phyloP scores from a whole-genome alignment of 2,329 filamentous ascomycete genomes.

The Amylocarpus encephaloides region DNA sequence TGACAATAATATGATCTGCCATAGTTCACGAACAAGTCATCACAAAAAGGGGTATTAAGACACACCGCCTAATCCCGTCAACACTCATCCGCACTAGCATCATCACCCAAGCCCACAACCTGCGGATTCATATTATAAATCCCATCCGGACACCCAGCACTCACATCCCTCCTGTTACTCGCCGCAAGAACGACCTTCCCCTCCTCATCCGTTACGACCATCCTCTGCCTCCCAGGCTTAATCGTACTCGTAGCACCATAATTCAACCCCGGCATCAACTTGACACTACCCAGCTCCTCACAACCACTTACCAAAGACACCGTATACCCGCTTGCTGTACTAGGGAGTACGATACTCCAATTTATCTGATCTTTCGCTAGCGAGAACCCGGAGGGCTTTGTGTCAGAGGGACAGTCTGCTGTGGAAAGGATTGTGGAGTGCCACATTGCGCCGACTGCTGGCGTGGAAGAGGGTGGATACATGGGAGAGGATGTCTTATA shows the following conservation, averaged over 20 bases:
- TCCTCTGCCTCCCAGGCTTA: background rate
- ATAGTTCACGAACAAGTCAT: no score
- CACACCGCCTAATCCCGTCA: no score
- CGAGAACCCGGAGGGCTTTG: background rate
- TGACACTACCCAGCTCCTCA: background rate
- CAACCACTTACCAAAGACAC: background rate
- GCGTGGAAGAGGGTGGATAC: constrained; percentile 2
- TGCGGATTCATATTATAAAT: background rate
- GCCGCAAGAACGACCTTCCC: background rate
- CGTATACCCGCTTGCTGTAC: background rate
- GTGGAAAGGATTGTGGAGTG: constrained; percentile 16
- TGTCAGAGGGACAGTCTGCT: background rate
- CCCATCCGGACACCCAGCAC: background rate
- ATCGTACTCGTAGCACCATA: constrained; percentile 1
- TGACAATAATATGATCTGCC: no score
- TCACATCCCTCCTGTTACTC: background rate
- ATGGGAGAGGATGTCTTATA: constrained; percentile 26
- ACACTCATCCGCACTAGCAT: no score
- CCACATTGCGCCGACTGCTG: constrained; percentile 32
- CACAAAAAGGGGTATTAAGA: no score
- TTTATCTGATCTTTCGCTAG: background rate
- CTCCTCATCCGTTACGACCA: background rate
- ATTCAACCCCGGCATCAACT: constrained; percentile 2
- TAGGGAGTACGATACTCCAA: background rate
- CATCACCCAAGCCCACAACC: background rate